Percentiles rank a stretch among this genome's conserved stretches.
phyloP scores from a whole-genome alignment of 2,329 filamentous ascomycete species.

The Colletotrichum trifolii region DNA sequence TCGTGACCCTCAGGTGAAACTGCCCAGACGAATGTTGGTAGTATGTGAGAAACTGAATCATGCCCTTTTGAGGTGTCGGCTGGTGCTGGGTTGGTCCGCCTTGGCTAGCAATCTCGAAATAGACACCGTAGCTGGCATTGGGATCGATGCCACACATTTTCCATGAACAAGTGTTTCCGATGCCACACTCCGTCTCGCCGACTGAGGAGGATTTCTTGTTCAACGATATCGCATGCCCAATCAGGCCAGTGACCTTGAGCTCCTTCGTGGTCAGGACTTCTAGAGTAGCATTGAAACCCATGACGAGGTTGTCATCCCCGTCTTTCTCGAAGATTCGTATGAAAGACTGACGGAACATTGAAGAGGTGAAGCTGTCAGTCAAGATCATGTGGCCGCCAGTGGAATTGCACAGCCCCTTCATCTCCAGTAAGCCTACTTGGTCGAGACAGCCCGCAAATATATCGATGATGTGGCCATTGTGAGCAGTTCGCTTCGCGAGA shows the following conservation, averaged over 20 bases:
- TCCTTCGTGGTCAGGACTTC: conserved; percentile 98
- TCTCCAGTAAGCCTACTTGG: conserved; percentile 95
- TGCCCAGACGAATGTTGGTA: conserved; percentile 98
- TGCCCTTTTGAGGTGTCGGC: conserved; percentile 87
- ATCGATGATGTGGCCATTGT: conserved; percentile 97
- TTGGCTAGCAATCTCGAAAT: conserved; percentile 97
- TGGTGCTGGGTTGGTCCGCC: conserved; percentile 87
- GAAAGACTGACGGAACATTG: conserved; percentile 99
- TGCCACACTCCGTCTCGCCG: conserved; percentile 97
- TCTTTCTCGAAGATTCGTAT: conserved; percentile 98
- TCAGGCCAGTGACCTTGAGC: conserved; percentile 95
- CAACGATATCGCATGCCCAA: conserved; percentile 94
- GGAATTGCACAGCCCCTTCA: conserved; percentile 96
- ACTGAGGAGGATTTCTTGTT: conserved; percentile 99
- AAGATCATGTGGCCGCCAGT: conserved; percentile 98
- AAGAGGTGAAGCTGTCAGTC: conserved; percentile 97
- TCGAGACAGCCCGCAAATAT: conserved; percentile 98
- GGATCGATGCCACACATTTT: conserved; percentile 99
- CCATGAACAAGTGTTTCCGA: conserved; percentile 98
- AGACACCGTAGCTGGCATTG: conserved; percentile 91
- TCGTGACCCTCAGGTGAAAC: conserved; percentile 95
- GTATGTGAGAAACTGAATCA: conserved; percentile 98
- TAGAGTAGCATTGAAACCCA: conserved; percentile 97
- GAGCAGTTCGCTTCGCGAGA: conserved; percentile 90
- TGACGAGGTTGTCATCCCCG: conserved; percentile 90